Evolutionary conservation across 306 rosid species (phyloP).

Genomic region (Inga oerstediana): DNA sequence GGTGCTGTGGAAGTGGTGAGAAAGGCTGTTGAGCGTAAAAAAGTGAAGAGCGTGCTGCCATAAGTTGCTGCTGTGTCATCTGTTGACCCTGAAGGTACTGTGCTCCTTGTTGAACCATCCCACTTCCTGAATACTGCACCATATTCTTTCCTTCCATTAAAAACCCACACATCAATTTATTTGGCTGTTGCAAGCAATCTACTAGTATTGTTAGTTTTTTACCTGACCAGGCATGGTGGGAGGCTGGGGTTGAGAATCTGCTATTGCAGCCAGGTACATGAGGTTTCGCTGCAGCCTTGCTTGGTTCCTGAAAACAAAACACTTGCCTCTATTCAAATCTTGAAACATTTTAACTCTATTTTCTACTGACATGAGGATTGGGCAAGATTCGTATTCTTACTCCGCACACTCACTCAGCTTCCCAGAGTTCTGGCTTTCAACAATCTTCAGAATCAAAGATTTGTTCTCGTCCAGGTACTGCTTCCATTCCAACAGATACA

Average conservation of each 20-base stretch:
- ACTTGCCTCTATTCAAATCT: not conserved
- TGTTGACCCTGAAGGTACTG: conserved; percentile 95
- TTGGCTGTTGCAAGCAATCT: not conserved
- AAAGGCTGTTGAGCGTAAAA: conserved; percentile 85
- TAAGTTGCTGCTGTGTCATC: conserved; percentile 74
- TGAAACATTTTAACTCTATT: not conserved
- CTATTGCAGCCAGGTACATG: conserved; percentile 97
- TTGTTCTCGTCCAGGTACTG: conserved; percentile 99
- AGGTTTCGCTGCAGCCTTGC: conserved; percentile 96
- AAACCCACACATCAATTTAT: not conserved
- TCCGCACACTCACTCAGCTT: conserved; percentile 95
- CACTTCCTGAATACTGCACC: conserved; percentile 70
- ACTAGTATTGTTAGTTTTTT: not conserved
- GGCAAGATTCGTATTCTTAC: conserved; percentile 64
- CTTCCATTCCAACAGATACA: conserved; percentile 30
- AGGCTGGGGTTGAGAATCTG: conserved; percentile 96
- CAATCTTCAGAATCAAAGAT: conserved; percentile 95
- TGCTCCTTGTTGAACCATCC: conserved; percentile 79
- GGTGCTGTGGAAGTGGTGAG: conserved; percentile 72
- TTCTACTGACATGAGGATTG: conserved; percentile 3
- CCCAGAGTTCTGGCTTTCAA: conserved; percentile 96
- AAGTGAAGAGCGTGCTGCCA: conserved; percentile 91
- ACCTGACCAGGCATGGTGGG: conserved; percentile 89
- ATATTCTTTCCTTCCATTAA: not conserved
- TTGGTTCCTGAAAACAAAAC: conserved; percentile 65